Evolutionary conservation across 169 alveolate species (phyloP).

Genomic region (Nephromyces sp.): DNA sequence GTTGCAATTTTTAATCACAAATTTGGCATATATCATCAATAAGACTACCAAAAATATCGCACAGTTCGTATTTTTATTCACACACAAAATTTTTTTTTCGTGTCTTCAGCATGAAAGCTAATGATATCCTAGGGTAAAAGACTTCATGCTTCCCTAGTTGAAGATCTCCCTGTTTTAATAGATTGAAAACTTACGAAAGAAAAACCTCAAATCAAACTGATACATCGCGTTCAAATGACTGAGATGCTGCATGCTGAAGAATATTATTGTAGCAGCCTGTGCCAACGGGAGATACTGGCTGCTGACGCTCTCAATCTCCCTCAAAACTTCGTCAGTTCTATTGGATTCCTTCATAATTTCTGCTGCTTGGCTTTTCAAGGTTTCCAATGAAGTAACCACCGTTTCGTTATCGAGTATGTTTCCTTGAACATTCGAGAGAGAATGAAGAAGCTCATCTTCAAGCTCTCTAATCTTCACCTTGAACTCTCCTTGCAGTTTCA

Average conservation of each 20-base stretch:
- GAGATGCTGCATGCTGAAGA: slow-evolving; percentile 61
- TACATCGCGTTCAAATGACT: slow-evolving; percentile 79
- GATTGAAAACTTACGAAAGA: slow-evolving; percentile 76
- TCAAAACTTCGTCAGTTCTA: slow-evolving; percentile 84
- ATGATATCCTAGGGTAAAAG: too few species aligned
- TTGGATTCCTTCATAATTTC: slow-evolving; percentile 78
- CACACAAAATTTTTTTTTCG: too few species aligned
- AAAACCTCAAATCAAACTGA: slow-evolving; percentile 82
- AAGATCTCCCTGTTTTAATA: slow-evolving; percentile 59
- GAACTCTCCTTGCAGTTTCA: slow-evolving; percentile 79
- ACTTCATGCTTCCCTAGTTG: too few species aligned
- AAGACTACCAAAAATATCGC: too few species aligned
- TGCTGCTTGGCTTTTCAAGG: slow-evolving; percentile 83
- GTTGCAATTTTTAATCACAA: too few species aligned
- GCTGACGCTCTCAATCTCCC: slow-evolving; percentile 76
- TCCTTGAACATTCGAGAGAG: slow-evolving; percentile 88
- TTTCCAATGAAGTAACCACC: slow-evolving; percentile 55
- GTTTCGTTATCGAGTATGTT: slow-evolving; percentile 80
- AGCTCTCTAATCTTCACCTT: slow-evolving; percentile 80
- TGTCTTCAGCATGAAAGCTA: too few species aligned
- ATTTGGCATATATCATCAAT: too few species aligned
- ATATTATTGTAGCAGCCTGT: slow-evolving; percentile 73
- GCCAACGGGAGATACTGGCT: slow-evolving; percentile 74
- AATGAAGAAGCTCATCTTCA: slow-evolving; percentile 85
- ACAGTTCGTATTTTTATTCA: too few species aligned